Conservation (phyloP, 345 rosid species). For the Syzygium jambos region DNA sequence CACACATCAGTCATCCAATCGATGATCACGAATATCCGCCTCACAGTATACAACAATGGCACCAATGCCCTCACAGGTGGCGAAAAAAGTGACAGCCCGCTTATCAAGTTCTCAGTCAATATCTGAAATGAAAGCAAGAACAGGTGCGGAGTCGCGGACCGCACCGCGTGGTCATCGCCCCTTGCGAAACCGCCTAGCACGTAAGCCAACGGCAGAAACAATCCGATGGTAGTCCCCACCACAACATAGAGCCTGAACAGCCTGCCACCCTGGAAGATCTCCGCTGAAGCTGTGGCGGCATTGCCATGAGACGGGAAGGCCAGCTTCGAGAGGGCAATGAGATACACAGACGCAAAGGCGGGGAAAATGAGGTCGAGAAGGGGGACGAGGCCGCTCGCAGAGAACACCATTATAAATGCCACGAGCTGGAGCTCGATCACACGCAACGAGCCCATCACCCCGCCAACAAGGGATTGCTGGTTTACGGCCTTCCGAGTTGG, state of each 20-base stretch:
- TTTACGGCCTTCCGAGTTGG: conserved; percentile 2
- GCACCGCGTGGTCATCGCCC: conserved; percentile 66
- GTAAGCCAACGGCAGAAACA: conserved; percentile 79
- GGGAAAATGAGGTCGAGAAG: conserved; percentile 77
- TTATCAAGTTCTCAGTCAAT: conserved; percentile 67
- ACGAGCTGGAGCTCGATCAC: conserved; percentile 84
- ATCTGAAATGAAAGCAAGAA: conserved; percentile 88
- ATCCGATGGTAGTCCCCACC: conserved; percentile 62
- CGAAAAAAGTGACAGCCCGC: conserved; percentile 65
- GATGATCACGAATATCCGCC: conserved; percentile 61
- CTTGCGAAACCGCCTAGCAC: conserved; percentile 90
- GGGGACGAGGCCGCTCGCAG: conserved; percentile 86
- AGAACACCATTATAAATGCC: conserved; percentile 81
- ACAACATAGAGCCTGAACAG: conserved; percentile 55
- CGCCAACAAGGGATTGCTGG: conserved; percentile 24
- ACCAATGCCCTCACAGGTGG: conserved; percentile 81
- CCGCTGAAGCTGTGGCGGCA: conserved; percentile 22
- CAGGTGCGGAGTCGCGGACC: conserved; percentile 76
- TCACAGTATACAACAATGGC: conserved; percentile 64
- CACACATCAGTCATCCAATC: conserved; percentile 73
- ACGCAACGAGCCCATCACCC: conserved; percentile 70
- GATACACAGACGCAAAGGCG: conserved; percentile 38
- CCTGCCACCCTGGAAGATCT: conserved; percentile 49
- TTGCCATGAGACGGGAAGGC: conserved; percentile 58
- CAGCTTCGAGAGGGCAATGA: conserved; percentile 19